phyloP scores from a whole-genome alignment of 805 yeast species.

The Yamadazyma takamatsuzukensis region DNA sequence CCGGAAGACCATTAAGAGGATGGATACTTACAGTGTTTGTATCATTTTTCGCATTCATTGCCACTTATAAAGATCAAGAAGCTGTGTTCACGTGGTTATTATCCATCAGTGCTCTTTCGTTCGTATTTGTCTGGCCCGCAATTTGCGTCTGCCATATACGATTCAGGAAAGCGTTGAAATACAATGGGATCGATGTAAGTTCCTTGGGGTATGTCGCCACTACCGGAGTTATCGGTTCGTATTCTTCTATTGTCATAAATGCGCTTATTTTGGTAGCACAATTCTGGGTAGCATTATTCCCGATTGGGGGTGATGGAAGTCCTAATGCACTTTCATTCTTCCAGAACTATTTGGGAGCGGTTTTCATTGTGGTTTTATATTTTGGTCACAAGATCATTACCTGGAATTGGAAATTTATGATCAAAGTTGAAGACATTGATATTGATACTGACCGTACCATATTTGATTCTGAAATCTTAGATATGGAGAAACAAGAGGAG shows the following conservation, averaged over 20 bases:
- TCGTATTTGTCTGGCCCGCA: slow-evolving; percentile 41
- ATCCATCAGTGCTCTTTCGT: slow-evolving; percentile 39
- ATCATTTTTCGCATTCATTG: slow-evolving; percentile 38
- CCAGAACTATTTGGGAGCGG: slow-evolving; percentile 31
- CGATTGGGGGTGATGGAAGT: slow-evolving; percentile 23
- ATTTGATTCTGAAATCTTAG: slow-evolving; percentile 33
- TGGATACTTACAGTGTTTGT: slow-evolving; percentile 29
- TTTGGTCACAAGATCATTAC: slow-evolving; percentile 30
- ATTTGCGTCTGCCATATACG: slow-evolving; percentile 39
- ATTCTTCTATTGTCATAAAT: slow-evolving; percentile 29
- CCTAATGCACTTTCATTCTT: slow-evolving; percentile 28
- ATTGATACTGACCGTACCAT: slow-evolving; percentile 26
- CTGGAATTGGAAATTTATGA: slow-evolving; percentile 26
- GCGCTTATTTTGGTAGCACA: slow-evolving; percentile 36
- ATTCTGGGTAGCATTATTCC: slow-evolving; percentile 44
- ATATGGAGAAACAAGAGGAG: slow-evolving; percentile 26
- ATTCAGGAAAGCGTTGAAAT: slow-evolving; percentile 36
- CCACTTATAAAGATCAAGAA: slow-evolving; percentile 37
- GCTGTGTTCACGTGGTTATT: slow-evolving; percentile 41
- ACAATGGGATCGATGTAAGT: slow-evolving; percentile 22
- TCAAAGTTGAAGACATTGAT: slow-evolving; percentile 28
- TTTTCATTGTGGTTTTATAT: slow-evolving; percentile 28
- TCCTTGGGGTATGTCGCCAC: slow-evolving; percentile 34
- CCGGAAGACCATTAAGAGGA: slow-evolving; percentile 40
- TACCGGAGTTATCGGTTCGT: slow-evolving; percentile 40